Base-by-base conservation (phyloP, 805 yeast genomes). In the Candida andamanensis region DNA sequence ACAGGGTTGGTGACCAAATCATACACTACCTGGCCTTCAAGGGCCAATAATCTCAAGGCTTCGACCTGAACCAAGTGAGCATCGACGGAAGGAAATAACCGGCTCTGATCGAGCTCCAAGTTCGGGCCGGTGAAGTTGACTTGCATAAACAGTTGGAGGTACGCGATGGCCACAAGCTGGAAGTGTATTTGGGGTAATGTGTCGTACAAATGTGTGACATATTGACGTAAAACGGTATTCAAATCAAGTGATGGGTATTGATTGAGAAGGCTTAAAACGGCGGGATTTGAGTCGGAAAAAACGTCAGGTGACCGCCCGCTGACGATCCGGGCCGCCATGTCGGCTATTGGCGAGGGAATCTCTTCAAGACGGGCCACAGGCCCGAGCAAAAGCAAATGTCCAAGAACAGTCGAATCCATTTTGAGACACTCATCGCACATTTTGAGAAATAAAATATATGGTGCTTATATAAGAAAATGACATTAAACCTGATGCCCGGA, bases 121-220 rank as follows among this genome's bases (percentile, higher is more conserved):
- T 72, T 68, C 4, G 96, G 96, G 6, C 97, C 97, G 0, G 95
- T 85, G 55, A 70, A 85, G 53, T 89, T 89, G 30, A 72, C 56
- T 52, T 85, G 94, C 11, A 83, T 60, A 49, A 82, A 89, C 1
- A 73, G 50, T 49, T 86, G 87, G 16, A 85, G 58, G 3, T 76
- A 57, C 1, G 81, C 68, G 38, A 85, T 67, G 2, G 85, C 83
- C 12, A 70, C 26, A n/a, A 62, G 36, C 29, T 57, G 67, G 20
- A 54, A 40, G 25, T 56, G 55, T 12, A 52, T 15, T 1, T 21
- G 16, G 3, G 45, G 49, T 4, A 45, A 15, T 7, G 32, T 36
- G 6, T 12, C 11, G 9, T 35, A 38, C 16, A 33, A 38, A 7
- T 15, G n/a, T n/a, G n/a, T n/a, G 11, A 46, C 36, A 32, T 42